Evolutionary conservation across 148 eudicot genomes (phyloP).

Genomic region (Bassia scoparia): DNA sequence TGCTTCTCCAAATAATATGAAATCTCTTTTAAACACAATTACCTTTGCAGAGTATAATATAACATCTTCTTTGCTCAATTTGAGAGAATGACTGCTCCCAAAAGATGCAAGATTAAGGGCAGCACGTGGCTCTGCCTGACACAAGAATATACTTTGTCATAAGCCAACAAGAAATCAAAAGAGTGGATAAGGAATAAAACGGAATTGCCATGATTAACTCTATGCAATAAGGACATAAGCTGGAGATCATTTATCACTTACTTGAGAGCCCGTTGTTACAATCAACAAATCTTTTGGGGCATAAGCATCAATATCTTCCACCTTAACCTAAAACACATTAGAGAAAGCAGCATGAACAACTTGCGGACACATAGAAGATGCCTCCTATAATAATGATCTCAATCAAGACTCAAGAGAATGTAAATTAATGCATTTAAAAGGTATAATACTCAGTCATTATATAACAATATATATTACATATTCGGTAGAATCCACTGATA

Average conservation of each 20-base stretch:
- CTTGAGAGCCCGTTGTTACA: slow-evolving; percentile 98
- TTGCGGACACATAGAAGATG: not conserved
- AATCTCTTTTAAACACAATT: not conserved
- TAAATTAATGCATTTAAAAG: not conserved
- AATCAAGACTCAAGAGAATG: not conserved
- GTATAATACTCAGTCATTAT: no score
- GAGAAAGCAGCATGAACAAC: not conserved
- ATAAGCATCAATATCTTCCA: slow-evolving; percentile 95
- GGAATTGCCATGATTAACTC: not conserved
- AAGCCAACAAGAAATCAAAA: slow-evolving; percentile 15
- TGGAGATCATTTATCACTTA: slow-evolving; percentile 41
- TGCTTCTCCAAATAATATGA: not conserved
- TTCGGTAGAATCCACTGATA: not conserved
- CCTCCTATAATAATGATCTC: not conserved
- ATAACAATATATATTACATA: no score
- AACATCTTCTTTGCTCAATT: slow-evolving; percentile 83
- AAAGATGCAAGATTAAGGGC: slow-evolving; percentile 95
- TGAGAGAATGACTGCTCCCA: slow-evolving; percentile 95
- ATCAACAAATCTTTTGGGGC: slow-evolving; percentile 90
- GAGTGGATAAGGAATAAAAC: not conserved
- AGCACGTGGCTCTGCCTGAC: slow-evolving; percentile 99
- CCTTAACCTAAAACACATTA: slow-evolving; percentile 55
- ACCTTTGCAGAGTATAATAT: slow-evolving; percentile 98
- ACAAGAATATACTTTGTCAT: slow-evolving; percentile 38
- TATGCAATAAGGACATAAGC: not conserved